A percentile compares a stretch with the other conserved stretches of the same genome.
Evolutionary conservation across 2,329 filamentous ascomycete species (phyloP).

Genomic region (Hymenoscyphus occultus): DNA sequence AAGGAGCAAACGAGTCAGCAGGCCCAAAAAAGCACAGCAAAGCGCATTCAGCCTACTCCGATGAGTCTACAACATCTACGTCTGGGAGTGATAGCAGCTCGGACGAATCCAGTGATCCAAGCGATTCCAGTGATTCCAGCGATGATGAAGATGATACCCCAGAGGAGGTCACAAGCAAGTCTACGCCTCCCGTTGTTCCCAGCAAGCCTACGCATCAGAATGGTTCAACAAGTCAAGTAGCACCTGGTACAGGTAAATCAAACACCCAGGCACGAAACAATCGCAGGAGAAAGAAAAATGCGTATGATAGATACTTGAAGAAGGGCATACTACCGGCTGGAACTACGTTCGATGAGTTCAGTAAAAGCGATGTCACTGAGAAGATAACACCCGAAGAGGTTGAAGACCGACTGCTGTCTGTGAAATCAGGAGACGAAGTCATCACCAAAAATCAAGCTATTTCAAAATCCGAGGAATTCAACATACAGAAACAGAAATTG

Average conservation of each 20-base stretch:
- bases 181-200: neutral
- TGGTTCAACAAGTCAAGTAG: conserved; percentile 1
- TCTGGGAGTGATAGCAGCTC: conserved; percentile 18
- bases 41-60: conserved; percentile 13
- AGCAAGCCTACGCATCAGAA: conserved; percentile 32
- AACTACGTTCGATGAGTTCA: conserved; percentile 50
- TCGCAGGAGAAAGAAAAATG: conserved; percentile 48
- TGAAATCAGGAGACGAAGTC: conserved; percentile 19
- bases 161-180: conserved; percentile 41
- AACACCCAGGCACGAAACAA: conserved; percentile 54
- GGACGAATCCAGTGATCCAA: neutral
- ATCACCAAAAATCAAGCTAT: conserved; percentile 5
- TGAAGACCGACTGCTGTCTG: conserved; percentile 22
- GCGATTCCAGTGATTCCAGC: conserved; percentile 28
- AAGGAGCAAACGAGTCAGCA: conserved; percentile 10
- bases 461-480: conserved; percentile 41
- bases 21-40: neutral
- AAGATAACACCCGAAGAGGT: conserved; percentile 28
- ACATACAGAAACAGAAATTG: conserved; percentile 49
- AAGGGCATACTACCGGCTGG: conserved; percentile 49
- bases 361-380: conserved; percentile 35
- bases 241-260: conserved; percentile 48
- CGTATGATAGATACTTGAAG: conserved; percentile 50
- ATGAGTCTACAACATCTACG: conserved; percentile 22
- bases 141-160: conserved; percentile 42